Evolutionary conservation across 306 rosid genomes (phyloP).

Genomic region (Vigna radiata): DNA sequence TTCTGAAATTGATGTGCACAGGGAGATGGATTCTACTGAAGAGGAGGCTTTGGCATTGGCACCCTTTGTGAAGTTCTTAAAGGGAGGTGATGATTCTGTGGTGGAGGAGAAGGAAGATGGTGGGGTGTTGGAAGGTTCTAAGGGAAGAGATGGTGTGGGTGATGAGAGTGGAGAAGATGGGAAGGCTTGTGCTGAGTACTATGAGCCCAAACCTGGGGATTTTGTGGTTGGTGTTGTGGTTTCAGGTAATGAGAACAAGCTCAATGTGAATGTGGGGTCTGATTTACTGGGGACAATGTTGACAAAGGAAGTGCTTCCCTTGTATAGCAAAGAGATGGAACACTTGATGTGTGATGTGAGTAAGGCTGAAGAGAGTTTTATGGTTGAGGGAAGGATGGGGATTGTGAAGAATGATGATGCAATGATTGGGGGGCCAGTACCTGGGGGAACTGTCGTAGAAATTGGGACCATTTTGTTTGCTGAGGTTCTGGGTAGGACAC

Average conservation of each 20-base stretch:
- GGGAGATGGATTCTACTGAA: slow-evolving; percentile 45
- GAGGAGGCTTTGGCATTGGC: slow-evolving; percentile 58
- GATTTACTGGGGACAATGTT: slow-evolving; percentile 78
- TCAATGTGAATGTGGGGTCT: slow-evolving; percentile 80
- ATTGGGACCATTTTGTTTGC: slow-evolving; percentile 80
- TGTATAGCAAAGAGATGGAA: slow-evolving; percentile 76
- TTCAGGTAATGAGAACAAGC: slow-evolving; percentile 81
- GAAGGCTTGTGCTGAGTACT: slow-evolving; percentile 59
- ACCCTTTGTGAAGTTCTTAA: slow-evolving; percentile 76
- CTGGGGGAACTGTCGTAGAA: slow-evolving; percentile 70
- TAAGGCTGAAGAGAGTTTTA: slow-evolving; percentile 52
- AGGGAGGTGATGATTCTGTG: slow-evolving; percentile 47
- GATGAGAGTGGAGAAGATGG: slow-evolving; percentile 48
- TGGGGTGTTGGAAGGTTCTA: slow-evolving; percentile 40
- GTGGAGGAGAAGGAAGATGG: slow-evolving; percentile 48
- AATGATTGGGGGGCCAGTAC: slow-evolving; percentile 39
- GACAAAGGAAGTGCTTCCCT: slow-evolving; percentile 87
- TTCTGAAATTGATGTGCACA: slow-evolving; percentile 50
- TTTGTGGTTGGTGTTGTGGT: slow-evolving; percentile 82
- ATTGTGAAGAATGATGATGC: slow-evolving; percentile 64
- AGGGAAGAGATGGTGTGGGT: slow-evolving; percentile 36
- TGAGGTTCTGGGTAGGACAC: slow-evolving; percentile 85
- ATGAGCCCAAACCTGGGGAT: slow-evolving; percentile 88
- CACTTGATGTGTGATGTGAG: slow-evolving; percentile 63
- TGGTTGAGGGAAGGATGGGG: slow-evolving; percentile 74